Evolutionary conservation across 2,329 filamentous ascomycete species (phyloP), one percentile per base, ranked within the genome.

Genomic region (Fusarium napiforme): DNA sequence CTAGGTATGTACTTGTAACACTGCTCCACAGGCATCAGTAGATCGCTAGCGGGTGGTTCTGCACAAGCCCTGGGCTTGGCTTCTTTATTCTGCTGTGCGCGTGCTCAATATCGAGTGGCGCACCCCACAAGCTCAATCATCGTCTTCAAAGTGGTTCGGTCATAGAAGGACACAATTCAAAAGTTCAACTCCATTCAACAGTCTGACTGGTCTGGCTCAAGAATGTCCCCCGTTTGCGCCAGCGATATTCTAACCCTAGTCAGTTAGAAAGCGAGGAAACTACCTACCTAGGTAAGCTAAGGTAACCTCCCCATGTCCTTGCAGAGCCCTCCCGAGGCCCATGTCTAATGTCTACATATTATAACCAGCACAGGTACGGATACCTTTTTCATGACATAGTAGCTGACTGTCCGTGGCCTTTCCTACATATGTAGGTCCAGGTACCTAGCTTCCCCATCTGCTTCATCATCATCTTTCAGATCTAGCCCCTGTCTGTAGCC

Each of bases 11-110:
- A 16, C 60, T 72, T 71, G 67, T 66, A 67, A 59, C 71, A 60
- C 69, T 75, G 63, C 73, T 76, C 75, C 75, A 77, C 69, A 60
- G 28, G 34, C 59, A 58, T 49, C 50, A 49, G 47, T 53, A 70
- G 74, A 77, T 77, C 72, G 72, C 67, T 65, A 28, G 28, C 28
- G 28, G 56, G 65, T 65, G 56, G 65, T 53, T 57, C 66, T 56
- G 72, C 76, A 77, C 74, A 77, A 71, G 72, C 76, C 71, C 69
- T 71, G 60, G 52, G 23, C 47, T 71, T 64, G 52, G 23, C 47
- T 49, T 64, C 50, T 39, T 53, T 64, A 53, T 57, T 67, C 60
- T 59, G 66, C 61, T 46, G 67, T 73, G 57, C 67, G 70, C 60
- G 65, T 67, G 70, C 73, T 71, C 72, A 71, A 57, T 56, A 30